Evolutionary conservation across 2,329 filamentous ascomycete species (phyloP), one percentile per base, ranked within the genome.

Genomic region (Lecanicillium sp.): DNA sequence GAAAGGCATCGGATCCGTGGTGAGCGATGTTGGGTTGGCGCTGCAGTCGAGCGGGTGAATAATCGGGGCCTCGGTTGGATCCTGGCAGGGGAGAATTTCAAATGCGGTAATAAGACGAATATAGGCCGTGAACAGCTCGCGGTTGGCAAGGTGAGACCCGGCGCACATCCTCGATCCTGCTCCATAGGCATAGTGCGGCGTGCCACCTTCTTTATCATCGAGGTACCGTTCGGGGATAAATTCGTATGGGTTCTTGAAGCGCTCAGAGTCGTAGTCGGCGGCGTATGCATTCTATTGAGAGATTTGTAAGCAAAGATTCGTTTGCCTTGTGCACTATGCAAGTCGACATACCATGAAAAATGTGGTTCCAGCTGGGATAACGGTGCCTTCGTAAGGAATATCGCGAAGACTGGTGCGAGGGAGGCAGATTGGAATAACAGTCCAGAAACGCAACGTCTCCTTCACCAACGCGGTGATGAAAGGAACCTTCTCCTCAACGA

Each of bases 381-480:
- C 62, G 1, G 77, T 66, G 13, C 76, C 76, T 17, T 84, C 68
- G 61, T 80, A 89, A 4, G 72, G 66, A 40, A 90, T 84, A 44
- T 84, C 79, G 48, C 81, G 84, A 54, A 84, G 82, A 44, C 71
- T 83, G 13, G 77, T 77, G 4, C 86, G 69, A 0, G 86, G 86
- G 1, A 92, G 69, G 49, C 79, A 87, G 49, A 92, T 81, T 2
- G 84, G 83, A 46, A 89, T 84, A 20, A 90, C 84, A 3, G 79
- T 83, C 73, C 80, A 90, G 66, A 77, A 90, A 18, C 86, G 76
- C 0, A 90, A 68, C 1, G 81, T 78, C 54, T 92, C 87, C 53
- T 88, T 88, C 44, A 85, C 82, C 5, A 92, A 60, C 0, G 85
- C 85, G 0, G 82, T 85, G 43, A 92, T 66, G 56, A 88, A 92